Base-by-base conservation (phyloP, 345 rosid species). In the Salix suchowensis region DNA sequence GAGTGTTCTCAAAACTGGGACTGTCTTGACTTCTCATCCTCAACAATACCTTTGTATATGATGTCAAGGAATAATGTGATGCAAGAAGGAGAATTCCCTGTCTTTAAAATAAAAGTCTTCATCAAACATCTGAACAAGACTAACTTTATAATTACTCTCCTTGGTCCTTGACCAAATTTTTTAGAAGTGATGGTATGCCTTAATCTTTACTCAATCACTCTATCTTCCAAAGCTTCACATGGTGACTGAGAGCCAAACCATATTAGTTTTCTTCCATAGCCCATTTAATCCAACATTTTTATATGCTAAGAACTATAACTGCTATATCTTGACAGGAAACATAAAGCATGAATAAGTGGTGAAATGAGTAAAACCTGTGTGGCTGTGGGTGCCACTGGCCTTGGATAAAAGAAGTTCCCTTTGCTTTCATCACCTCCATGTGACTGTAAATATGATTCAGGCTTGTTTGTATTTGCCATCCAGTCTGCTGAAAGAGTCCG, bases 401-500 rank as follows among this genome's bases (percentile, higher is more conserved):
- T 90, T 37, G 99, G 99, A 84, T 89, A 92, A 86, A 95, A 91
- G 82, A 96, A 87, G 86, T 80, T 93, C 36, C 76, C 91, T 80
- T 78, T 87, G 81, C 94, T 91, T 79, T 92, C 97, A 60, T 93
- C 99, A 76, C 88, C 88, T 80, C 96, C 93, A 74, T 84, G 91
- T 71, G 93, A 84, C 39, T 90, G 98, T 81, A 86, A 79, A 46
- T 95, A 97, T 62, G 89, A 76, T 77, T 93, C 98, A 14, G 97
- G 84, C 87, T 86, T 92, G 87, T 80, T 91, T 39, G 94, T 91
- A 79, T 93, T 96, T 82, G 99, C 98, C 99, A 96, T 93, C 99
- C 99, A 96, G 83, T 96, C 99, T 40, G 99, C 99, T 50, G 99
- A 93, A 81, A 96, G 98, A 67, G 99, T 96, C 85, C 99, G 89